A percentile compares a stretch with the other conserved stretches of the same genome.
Evolutionary conservation across 805 yeast species (phyloP).

Genomic region (Metschnikowia koreensis): DNA sequence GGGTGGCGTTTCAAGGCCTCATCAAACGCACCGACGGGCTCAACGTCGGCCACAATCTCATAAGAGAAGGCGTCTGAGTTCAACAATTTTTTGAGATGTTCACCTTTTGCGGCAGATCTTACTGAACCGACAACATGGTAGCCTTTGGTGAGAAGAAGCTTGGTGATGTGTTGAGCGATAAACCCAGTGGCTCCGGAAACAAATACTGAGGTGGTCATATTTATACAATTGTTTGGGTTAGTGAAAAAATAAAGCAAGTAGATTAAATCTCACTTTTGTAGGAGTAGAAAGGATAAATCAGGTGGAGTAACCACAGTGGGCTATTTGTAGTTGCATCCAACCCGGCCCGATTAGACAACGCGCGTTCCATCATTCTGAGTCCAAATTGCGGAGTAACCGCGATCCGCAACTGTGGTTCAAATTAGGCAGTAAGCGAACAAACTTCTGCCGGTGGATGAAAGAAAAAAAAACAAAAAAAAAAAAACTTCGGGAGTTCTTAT

Average conservation of each 20-base stretch:
- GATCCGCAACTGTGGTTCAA: neutral
- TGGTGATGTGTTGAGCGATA: slow-evolving; percentile 27
- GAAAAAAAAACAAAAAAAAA: neutral
- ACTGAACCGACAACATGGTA: slow-evolving; percentile 27
- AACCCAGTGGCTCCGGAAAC: slow-evolving; percentile 35
- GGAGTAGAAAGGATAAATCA: neutral
- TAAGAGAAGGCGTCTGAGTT: slow-evolving; percentile 34
- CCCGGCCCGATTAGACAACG: neutral
- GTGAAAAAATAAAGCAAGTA: neutral
- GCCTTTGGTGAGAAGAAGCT: slow-evolving; percentile 21
- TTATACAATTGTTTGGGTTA: neutral
- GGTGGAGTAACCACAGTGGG: neutral
- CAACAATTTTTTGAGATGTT: slow-evolving; percentile 24
- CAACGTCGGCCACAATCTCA: slow-evolving; percentile 49
- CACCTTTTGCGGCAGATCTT: slow-evolving; percentile 24
- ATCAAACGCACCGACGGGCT: slow-evolving; percentile 44
- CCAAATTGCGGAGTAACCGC: slow-evolving; percentile 2
- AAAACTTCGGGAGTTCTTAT: neutral
- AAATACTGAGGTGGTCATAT: slow-evolving; percentile 18
- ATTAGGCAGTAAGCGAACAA: slow-evolving; percentile 1
- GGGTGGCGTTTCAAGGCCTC: slow-evolving; percentile 44
- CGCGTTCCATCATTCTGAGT: neutral
- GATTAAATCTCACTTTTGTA: neutral
- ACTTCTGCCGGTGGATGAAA: neutral
- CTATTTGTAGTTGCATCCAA: neutral